Base-by-base conservation (phyloP, 768 basidiomycete species). In the Mycena sanguinolenta region DNA sequence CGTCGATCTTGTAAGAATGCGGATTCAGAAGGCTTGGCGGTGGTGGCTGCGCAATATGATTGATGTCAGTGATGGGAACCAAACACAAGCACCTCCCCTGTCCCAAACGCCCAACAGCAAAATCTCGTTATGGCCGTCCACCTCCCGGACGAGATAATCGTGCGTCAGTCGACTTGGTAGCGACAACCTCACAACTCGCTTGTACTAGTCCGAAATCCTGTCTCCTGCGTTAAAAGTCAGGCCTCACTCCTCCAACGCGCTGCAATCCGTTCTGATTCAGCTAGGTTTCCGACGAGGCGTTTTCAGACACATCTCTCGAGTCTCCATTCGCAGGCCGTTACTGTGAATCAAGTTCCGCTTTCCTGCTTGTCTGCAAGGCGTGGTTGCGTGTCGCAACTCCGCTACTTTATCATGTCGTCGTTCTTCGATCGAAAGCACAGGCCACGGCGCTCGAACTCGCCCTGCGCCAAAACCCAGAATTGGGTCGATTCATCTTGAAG, bases 101-200 rank as follows among this genome's bases (percentile, higher is more conserved):
- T 34, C 32, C 6, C 4, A 34, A 34, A 34, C 32, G 10, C 32
- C n/a, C n/a, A n/a, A n/a, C n/a, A n/a, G n/a, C n/a, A n/a, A n/a
- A n/a, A n/a, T n/a, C n/a, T n/a, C 17, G 17, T 34, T n/a, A 69
- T 69, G 69, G 59, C 58, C 9, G 57, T 44, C 25, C 34, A 54
- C 52, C 62, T 72, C 25, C 71, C 71, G 0, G 66, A 72, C 63
- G 66, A 72, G 44, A 67, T 72, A 16, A 27, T 72, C 3, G 55
- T 25, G 34, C 38, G 36, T 38, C 3, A 14, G 2, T 21, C 12
- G 23, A 7, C n/a, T 38, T 58, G 34, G 17, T 17, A 16, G 7
- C 10, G 10, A 23, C 10, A 5, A 13, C 19, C 2, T 36, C 0
- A 38, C 16, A 38, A 58, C 16, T 30, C 34, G 23, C 16, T 23